Conservation (phyloP, 345 rosid species). For the Acer yangbiense region DNA sequence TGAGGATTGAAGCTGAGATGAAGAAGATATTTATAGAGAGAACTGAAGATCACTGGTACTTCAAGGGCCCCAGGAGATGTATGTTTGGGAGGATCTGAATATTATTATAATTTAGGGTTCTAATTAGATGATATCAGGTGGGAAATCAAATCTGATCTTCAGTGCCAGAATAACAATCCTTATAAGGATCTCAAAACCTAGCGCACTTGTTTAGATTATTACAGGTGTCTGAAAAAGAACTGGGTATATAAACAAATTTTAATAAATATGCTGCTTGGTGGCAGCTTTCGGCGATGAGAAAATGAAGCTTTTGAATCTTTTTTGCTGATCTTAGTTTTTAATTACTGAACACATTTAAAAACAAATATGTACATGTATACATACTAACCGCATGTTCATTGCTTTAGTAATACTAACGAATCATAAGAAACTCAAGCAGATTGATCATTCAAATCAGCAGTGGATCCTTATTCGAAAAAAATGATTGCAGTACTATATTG, state of each 20-base stretch:
- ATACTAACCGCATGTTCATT: no score
- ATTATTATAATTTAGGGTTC: not conserved
- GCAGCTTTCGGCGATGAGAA: constrained; percentile 1
- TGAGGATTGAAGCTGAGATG: not conserved
- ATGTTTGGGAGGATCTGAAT: not conserved
- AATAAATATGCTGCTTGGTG: not conserved
- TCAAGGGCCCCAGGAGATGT: not conserved
- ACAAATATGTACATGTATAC: no score
- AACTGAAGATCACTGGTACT: not conserved
- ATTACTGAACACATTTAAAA: not conserved
- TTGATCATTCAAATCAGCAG: no score
- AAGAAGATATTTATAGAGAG: constrained; percentile 17
- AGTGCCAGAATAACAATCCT: not conserved
- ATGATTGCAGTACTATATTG: not conserved
- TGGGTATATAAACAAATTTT: constrained; percentile 8
- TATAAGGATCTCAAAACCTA: not conserved
- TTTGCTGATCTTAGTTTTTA: no score
- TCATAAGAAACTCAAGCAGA: no score
- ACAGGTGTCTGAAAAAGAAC: constrained; percentile 33
- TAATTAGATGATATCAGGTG: not conserved
- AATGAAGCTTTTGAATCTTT: not conserved
- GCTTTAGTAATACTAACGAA: no score
- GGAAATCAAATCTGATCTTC: constrained; percentile 9
- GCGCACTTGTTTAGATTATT: constrained; percentile 9
- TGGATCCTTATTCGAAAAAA: not conserved